A percentile compares a stretch with the other conserved stretches of the same genome.
Evolutionary conservation across 2,329 filamentous ascomycete species (phyloP).

Genomic region (Cladosporium sp.): DNA sequence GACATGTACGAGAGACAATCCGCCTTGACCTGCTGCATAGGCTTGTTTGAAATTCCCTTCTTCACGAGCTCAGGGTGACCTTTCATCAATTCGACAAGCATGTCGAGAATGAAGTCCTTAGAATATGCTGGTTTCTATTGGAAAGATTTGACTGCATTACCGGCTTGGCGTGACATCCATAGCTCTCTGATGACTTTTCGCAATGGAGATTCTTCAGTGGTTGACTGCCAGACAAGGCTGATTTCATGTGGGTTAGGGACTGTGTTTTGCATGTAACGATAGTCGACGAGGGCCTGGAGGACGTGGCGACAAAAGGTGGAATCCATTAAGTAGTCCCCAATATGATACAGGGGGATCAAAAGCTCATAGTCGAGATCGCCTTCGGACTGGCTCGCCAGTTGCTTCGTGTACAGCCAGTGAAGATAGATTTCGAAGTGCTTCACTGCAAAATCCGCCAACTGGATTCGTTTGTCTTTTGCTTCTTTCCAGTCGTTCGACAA

Average conservation of each 20-base stretch:
- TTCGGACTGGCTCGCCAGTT: too few relatives aligned
- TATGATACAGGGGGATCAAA: background rate
- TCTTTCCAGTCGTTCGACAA: constrained; percentile 14
- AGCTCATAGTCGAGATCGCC: too few relatives aligned
- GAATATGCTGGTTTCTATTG: too few relatives aligned
- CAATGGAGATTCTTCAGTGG: background rate
- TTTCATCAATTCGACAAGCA: too few relatives aligned
- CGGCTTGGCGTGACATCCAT: background rate
- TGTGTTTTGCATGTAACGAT: background rate
- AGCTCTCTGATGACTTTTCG: background rate
- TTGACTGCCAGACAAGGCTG: background rate
- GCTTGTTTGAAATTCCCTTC: too few relatives aligned
- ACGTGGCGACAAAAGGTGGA: background rate
- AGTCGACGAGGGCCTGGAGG: background rate
- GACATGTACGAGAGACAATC: too few relatives aligned
- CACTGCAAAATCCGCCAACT: constrained; percentile 12
- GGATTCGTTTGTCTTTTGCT: constrained; percentile 7
- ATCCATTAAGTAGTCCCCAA: background rate
- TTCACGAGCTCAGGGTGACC: too few relatives aligned
- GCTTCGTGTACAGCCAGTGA: constrained; percentile 16
- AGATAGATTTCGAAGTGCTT: constrained; percentile 17
- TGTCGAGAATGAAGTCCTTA: too few relatives aligned
- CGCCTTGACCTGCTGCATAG: too few relatives aligned
- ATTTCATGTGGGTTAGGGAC: background rate
- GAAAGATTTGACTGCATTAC: too few relatives aligned